Evolutionary conservation across 192 early-diverging fungal genomes (phyloP).

Genomic region (Ambispora gerdemannii): DNA sequence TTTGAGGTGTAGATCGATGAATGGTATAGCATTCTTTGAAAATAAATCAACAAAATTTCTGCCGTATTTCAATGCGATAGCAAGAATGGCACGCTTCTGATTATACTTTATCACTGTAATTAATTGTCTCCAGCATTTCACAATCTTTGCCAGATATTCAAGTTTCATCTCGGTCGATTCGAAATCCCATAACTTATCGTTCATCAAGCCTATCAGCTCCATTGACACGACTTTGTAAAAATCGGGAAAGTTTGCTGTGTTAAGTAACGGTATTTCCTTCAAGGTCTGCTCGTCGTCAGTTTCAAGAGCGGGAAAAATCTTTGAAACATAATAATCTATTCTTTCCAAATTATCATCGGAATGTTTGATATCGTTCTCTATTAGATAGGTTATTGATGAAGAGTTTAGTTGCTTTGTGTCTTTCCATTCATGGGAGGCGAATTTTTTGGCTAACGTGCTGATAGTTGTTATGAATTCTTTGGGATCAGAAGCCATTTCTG

Average conservation of each 20-base stretch:
- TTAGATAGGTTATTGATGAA: constrained; percentile 29
- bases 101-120: constrained; percentile 48
- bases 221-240: constrained; percentile 37
- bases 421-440: constrained; percentile 42
- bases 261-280: constrained; percentile 42
- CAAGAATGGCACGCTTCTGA: constrained; percentile 45
- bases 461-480: constrained; percentile 31
- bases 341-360: constrained; percentile 34
- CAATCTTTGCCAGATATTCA: constrained; percentile 35
- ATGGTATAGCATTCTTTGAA: constrained; percentile 48
- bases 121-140: constrained; percentile 44
- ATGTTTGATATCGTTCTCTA: constrained; percentile 44
- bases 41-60: constrained; percentile 55
- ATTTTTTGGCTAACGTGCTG: constrained; percentile 33
- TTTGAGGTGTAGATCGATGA: constrained; percentile 47
- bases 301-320: constrained; percentile 42
- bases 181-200: constrained; percentile 32
- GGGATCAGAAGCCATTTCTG: constrained; percentile 35
- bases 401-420: constrained; percentile 41
- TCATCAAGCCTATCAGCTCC: constrained; percentile 33
- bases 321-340: constrained; percentile 38
- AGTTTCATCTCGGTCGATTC: constrained; percentile 32
- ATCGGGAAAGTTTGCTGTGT: constrained; percentile 33
- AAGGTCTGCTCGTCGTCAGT: constrained; percentile 33
- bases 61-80: constrained; percentile 44